Conservation (phyloP, 177 flowering plant genomes). For the Tripterygium wilfordii region DNA sequence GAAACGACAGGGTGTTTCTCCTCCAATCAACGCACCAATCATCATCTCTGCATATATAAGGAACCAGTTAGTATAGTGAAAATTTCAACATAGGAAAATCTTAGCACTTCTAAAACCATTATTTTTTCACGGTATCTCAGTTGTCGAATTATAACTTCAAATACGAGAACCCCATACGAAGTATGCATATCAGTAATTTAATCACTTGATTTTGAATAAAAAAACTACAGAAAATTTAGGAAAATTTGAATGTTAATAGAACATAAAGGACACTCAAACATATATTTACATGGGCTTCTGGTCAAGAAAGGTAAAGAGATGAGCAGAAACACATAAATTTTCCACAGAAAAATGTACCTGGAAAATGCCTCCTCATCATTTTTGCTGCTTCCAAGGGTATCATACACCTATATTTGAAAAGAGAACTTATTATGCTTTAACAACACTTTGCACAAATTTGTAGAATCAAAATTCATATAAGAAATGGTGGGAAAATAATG, state of each 20-base stretch:
- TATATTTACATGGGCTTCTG: no score
- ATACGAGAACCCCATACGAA: no score
- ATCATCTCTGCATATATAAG: constrained; percentile 96
- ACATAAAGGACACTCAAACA: no score
- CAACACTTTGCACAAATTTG: not conserved
- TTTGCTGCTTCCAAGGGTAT: constrained; percentile 69
- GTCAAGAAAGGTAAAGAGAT: not conserved
- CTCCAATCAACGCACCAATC: constrained; percentile 86
- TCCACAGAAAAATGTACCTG: constrained; percentile 44
- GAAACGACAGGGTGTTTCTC: constrained; percentile 78
- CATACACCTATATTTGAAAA: constrained; percentile 64
- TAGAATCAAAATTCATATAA: no score
- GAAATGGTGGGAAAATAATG: no score
- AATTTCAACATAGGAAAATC: no score
- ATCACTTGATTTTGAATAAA: not conserved
- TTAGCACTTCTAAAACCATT: no score
- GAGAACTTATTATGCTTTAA: constrained; percentile 2
- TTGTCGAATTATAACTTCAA: no score
- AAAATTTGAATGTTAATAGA: not conserved
- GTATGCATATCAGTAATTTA: not conserved
- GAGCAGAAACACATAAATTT: no score
- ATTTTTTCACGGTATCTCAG: no score
- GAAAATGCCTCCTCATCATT: constrained; percentile 56
- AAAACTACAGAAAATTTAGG: no score
- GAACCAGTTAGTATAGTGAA: no score